A percentile compares a stretch with the other conserved stretches of the same genome.
phyloP scores from a whole-genome alignment of 345 rosid species.

The Hibiscus tridactylites region DNA sequence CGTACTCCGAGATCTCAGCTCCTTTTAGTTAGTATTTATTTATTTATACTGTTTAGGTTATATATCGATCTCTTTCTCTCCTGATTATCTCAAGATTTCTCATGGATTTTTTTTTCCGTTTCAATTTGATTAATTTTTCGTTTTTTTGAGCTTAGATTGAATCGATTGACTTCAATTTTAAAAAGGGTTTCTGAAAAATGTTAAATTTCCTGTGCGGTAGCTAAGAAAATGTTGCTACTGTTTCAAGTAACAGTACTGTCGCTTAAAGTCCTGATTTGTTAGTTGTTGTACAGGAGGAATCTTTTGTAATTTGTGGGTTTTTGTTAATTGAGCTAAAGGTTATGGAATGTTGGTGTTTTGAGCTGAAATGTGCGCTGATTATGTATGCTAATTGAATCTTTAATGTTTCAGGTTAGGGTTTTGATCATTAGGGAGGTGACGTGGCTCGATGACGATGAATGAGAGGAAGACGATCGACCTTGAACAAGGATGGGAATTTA shows the following conservation, averaged over 20 bases:
- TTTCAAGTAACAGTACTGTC: neutral
- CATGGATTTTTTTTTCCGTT: neutral
- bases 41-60: too few relatives aligned
- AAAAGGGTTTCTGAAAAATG: neutral
- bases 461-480: conserved; percentile 35
- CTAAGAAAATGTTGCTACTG: neutral
- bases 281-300: neutral
- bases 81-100: neutral
- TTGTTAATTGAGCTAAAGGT: neutral
- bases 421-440: neutral
- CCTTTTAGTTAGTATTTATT: neutral
- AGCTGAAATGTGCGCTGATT: neutral
- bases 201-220: neutral
- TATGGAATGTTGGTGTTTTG: neutral
- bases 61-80: too few relatives aligned
- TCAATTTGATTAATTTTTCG: neutral
- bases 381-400: neutral
- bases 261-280: neutral
- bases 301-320: neutral
- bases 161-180: neutral
- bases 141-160: neutral
- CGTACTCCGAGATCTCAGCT: neutral
- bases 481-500: conserved; percentile 54
- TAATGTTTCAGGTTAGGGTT: conserved; percentile 5
- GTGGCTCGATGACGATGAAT: conserved; percentile 21